phyloP scores from a whole-genome alignment of 352 stramenopile genomes.

The Pythium myriotylum region DNA sequence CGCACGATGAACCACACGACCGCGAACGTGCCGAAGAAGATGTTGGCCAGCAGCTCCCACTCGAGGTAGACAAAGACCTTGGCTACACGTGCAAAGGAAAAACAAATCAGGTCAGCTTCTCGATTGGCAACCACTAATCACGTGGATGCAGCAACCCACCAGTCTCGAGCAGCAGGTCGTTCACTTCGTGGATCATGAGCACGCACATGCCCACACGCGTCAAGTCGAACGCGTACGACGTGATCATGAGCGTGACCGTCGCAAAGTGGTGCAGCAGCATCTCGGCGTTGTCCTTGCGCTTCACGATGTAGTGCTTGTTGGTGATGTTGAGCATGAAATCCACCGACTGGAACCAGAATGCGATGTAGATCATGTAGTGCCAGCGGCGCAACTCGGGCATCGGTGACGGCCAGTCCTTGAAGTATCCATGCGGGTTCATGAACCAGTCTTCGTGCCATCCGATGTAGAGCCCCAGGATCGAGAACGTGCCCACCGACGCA shows the following conservation, averaged over 20 bases:
- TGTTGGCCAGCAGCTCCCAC: slow-evolving; percentile 65
- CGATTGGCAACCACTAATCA: slow-evolving; percentile 11
- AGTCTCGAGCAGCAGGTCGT: slow-evolving; percentile 75
- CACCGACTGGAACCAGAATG: slow-evolving; percentile 82
- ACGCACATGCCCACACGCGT: slow-evolving; percentile 73
- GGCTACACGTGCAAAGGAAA: slow-evolving; percentile 29
- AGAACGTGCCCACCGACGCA: slow-evolving; percentile 66
- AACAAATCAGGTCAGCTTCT: slow-evolving; percentile 23
- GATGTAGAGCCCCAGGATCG: slow-evolving; percentile 61
- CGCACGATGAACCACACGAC: slow-evolving; percentile 75
- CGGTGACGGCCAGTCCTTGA: slow-evolving; percentile 50
- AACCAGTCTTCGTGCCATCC: slow-evolving; percentile 70
- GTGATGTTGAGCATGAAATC: slow-evolving; percentile 86
- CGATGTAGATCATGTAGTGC: slow-evolving; percentile 88
- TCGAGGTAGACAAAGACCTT: slow-evolving; percentile 83
- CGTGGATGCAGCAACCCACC: too few species aligned
- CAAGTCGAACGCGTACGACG: slow-evolving; percentile 74
- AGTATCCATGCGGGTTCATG: slow-evolving; percentile 73
- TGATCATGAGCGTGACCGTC: slow-evolving; percentile 79
- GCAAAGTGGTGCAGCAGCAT: slow-evolving; percentile 83
- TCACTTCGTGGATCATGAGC: slow-evolving; percentile 85
- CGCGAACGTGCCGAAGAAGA: slow-evolving; percentile 71
- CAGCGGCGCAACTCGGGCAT: slow-evolving; percentile 60
- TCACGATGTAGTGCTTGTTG: slow-evolving; percentile 81
- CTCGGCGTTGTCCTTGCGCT: slow-evolving; percentile 82